Percentiles rank a stretch among this genome's conserved stretches.
phyloP scores from a whole-genome alignment of 345 rosid species.

The Alliaria petiolata region DNA sequence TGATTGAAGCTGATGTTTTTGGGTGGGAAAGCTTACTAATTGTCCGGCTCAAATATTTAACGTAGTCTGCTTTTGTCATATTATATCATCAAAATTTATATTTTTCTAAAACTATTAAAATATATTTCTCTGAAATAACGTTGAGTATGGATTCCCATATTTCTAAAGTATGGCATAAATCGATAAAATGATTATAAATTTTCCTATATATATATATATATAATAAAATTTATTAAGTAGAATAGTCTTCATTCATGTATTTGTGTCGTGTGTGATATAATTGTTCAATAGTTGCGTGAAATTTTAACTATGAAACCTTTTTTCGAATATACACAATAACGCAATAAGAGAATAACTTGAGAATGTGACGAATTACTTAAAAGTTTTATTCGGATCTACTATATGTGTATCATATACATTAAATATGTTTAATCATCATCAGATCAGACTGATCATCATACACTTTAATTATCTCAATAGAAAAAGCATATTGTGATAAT shows the following conservation, averaged over 20 bases:
- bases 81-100: neutral
- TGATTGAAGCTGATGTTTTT: conserved; percentile 11
- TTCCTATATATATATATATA: neutral
- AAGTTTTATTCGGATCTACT: too few relatives aligned
- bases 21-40: conserved; percentile 9
- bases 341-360: neutral
- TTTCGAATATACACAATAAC: neutral
- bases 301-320: neutral
- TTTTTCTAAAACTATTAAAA: too few relatives aligned
- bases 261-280: neutral
- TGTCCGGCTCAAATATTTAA: neutral
- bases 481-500: neutral
- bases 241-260: neutral
- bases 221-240: neutral
- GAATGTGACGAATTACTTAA: neutral
- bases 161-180: neutral
- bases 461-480: too few relatives aligned
- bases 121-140: neutral
- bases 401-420: neutral
- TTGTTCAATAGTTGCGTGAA: too few relatives aligned
- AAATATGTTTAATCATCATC: neutral
- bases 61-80: neutral
- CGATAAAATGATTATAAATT: neutral
- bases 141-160: conserved; percentile 13
- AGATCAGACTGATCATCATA: too few relatives aligned